Conservation (phyloP, 2,329 filamentous ascomycete genomes). For the Diaporthe vaccinii region DNA sequence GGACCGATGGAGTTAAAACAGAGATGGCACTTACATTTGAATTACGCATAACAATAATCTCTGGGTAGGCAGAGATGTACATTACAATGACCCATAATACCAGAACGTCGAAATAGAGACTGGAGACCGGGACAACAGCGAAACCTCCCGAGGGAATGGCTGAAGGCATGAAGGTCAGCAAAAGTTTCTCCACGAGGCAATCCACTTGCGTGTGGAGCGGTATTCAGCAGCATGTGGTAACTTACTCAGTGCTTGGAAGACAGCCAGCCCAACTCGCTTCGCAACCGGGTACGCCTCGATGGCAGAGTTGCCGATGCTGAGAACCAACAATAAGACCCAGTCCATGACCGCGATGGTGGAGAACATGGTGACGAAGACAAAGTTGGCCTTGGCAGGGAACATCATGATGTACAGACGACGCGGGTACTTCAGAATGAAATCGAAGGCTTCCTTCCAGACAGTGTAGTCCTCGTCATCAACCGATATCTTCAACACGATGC, state of each 20-base stretch:
- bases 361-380: slow-evolving; percentile 63
- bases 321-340: slow-evolving; percentile 65
- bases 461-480: slow-evolving; percentile 53
- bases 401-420: slow-evolving; percentile 73
- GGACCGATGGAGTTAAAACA: neutral
- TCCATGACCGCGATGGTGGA: slow-evolving; percentile 62
- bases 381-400: slow-evolving; percentile 69
- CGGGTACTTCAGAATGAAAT: slow-evolving; percentile 68
- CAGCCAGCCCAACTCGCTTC: slow-evolving; percentile 63
- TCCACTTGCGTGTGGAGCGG: neutral
- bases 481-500: slow-evolving; percentile 44
- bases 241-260: slow-evolving; percentile 60
- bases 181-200: too few relatives aligned
- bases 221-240: neutral
- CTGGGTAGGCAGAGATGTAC: slow-evolving; percentile 62
- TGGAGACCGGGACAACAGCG: slow-evolving; percentile 64
- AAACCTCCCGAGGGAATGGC: slow-evolving; percentile 67
- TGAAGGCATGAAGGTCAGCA: neutral
- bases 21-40: slow-evolving; percentile 58
- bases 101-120: slow-evolving; percentile 56
- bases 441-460: slow-evolving; percentile 54
- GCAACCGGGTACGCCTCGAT: slow-evolving; percentile 58
- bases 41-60: slow-evolving; percentile 61
- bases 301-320: slow-evolving; percentile 65
- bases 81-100: slow-evolving; percentile 61